Evolutionary conservation across 2,329 filamentous ascomycete species (phyloP), one percentile per base, ranked within the genome.

Genomic region (Trichophaea hybrida): DNA sequence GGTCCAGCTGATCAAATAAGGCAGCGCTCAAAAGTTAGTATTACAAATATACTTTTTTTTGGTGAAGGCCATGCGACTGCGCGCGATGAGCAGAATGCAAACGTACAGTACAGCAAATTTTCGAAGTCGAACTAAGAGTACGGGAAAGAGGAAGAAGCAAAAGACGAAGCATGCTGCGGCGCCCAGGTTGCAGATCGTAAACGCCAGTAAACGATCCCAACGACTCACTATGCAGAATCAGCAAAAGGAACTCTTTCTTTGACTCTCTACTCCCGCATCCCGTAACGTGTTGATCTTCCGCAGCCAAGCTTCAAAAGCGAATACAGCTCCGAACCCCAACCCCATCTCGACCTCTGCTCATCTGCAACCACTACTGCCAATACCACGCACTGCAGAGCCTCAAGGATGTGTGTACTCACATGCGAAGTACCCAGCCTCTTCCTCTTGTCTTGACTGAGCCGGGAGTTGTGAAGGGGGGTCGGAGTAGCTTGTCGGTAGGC

Each of bases 101-200:
- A 91, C 91, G 86, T 83, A 97, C 93, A 97, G 74, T 66, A 94
- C 89, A 58, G 91, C 90, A 77, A 98, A 96, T 78, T 97, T 98
- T 74, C 86, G 82, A 67, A 91, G 90, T 71, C 80, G 83, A 66
- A 88, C 74, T 66, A 86, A 80, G 67, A 96, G 79, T 62, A 90
- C 78, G 58, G 90, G 90, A 75, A 94, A 91, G 59, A 97, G 77
- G 68, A 84, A 84, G 75, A 97, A 94, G 77, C 87, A 90, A 69
- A 94, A 82, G 72, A 94, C 82, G 77, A 98, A 97, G 77, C 94
- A 91, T 67, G 86, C 88, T 65, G 88, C 78, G 65, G 93, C 89
- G 63, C 85, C 89, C 68, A 95, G 74, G 74, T 95, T 94, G 76
- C 91, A 94, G 70, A 84, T 88, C 66, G 81, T 84, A 74, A 98